Base-by-base conservation (phyloP, 2,329 filamentous ascomycete species). In the Chaetomium sp. region DNA sequence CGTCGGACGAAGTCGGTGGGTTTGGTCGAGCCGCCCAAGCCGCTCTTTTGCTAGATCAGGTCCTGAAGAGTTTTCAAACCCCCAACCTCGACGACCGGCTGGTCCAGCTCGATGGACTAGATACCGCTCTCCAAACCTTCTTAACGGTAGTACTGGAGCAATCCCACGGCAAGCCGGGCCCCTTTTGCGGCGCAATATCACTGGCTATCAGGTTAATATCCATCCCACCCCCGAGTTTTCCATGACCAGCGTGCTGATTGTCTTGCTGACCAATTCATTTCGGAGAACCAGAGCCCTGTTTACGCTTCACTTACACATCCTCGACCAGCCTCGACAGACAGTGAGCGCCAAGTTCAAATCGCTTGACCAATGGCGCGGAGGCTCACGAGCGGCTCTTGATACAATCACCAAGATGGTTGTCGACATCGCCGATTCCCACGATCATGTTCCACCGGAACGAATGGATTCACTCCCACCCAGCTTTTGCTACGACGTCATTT, bases 161-260 rank as follows among this genome's bases (percentile, higher is more conserved):
- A 9, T 33, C 27, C 32, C 44, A 47, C 44, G 44, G 27, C 44
- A n/a, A 47, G 9, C 44, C 44, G 10, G 27, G 44, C 32, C 32
- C 44, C 44, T 47, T 47, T 47, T 47, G 44, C 32, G 44, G 32
- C 44, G 44, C 44, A 47, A 47, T 47, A 47, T 9, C 44, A 35
- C 44, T 47, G 8, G 44, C 44, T 47, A 36, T 47, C 44, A 47
- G 44, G 44, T 47, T 12, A 47, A 35, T 35, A n/a, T n/a, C 44
- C 10, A n/a, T 27, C n/a, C n/a, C n/a, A n/a, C n/a, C 5, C 44
- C 44, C 6, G 14, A 2, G 3, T 3, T 27, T n/a, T 12, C 44
- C 10, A 35, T 35, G 44, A 14, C 32, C 35, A 4, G 32, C 27
- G 9, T 36, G 43, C 11, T 36, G 10, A 6, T 12, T 47, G 27